Base-by-base conservation (phyloP, 192 early-diverging fungal species). In the Podila verticillata region DNA sequence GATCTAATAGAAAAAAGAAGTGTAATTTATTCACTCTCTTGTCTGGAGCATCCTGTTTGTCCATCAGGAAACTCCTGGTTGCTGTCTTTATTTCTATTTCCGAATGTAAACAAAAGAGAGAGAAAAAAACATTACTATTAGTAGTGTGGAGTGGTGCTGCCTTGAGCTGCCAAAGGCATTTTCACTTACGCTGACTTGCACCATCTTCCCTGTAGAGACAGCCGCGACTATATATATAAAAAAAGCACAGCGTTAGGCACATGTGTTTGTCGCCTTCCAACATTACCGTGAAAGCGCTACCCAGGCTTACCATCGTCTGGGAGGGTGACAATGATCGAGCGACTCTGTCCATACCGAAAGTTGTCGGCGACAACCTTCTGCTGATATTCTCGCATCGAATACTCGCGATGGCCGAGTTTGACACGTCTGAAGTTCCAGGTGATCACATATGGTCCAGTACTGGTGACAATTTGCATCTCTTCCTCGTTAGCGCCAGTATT, bases 341-440 rank as follows among this genome's bases (percentile, higher is more conserved):
- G 68, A 80, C 94, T 92, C 70, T 91, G 84, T 28, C 95, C 95
- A 77, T 89, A 96, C 77, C 90, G 84, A 82, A 98, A 98, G 86
- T 96, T 95, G 77, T 96, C 96, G 2, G 95, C 93, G 7, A 97
- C 95, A 24, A 98, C 92, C 7, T 84, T 75, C 34, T 95, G 92
- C 0, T 84, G 69, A 61, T 95, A 98, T 75, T 93, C 86, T 81
- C 95, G 96, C 82, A 98, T 96, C 9, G 87, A 86, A 82, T 98
- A 98, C 66, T 94, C 93, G 69, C 90, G 85, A 35, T 93, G 91
- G 10, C 93, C 93, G 32, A 83, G 77, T 81, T 92, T 92, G n/a
- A 94, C 92, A 6, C 91, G 84, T 15, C 90, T 83, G 81, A 98
- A 92, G 77, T 93, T 96, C 97, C 97, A 98, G 13, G 93, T 92